A percentile compares a stretch with the other conserved stretches of the same genome.
Evolutionary conservation across 345 rosid genomes (phyloP).

Genomic region (Passiflora organensis): DNA sequence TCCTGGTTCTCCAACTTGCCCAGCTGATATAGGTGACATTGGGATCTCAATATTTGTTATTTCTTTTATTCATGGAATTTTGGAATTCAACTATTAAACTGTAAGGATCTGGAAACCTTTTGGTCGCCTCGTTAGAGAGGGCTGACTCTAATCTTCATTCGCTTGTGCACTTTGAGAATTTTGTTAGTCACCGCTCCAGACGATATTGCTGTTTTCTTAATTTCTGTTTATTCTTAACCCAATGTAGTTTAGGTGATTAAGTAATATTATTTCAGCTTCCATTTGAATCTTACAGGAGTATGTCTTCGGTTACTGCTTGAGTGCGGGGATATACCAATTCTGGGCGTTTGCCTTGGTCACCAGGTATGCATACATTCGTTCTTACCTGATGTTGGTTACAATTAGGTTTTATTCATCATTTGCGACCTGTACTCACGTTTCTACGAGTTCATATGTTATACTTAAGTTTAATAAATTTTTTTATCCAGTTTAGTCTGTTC

Average conservation of each 20-base stretch:
- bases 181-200: too few species aligned
- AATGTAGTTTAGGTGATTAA: conserved; percentile 13
- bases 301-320: conserved; percentile 78
- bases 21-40: conserved; percentile 66
- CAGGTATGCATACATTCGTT: conserved; percentile 44
- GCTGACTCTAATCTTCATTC: too few species aligned
- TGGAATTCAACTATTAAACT: too few species aligned
- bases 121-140: too few species aligned
- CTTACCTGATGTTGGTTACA: background rate
- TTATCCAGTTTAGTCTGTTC: background rate
- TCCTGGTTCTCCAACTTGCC: conserved; percentile 87
- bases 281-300: conserved; percentile 54
- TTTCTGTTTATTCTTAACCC: background rate
- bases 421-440: background rate
- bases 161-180: too few species aligned
- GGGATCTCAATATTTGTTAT: background rate
- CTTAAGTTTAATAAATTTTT: background rate
- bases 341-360: conserved; percentile 95
- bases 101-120: too few species aligned
- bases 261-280: conserved; percentile 11
- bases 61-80: too few species aligned
- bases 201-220: too few species aligned
- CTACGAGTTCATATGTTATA: background rate
- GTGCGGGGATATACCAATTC: conserved; percentile 79
- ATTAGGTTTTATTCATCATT: conserved; percentile 2